phyloP scores from a whole-genome alignment of 2,329 filamentous ascomycete species.

The Ilyonectria sp. region DNA sequence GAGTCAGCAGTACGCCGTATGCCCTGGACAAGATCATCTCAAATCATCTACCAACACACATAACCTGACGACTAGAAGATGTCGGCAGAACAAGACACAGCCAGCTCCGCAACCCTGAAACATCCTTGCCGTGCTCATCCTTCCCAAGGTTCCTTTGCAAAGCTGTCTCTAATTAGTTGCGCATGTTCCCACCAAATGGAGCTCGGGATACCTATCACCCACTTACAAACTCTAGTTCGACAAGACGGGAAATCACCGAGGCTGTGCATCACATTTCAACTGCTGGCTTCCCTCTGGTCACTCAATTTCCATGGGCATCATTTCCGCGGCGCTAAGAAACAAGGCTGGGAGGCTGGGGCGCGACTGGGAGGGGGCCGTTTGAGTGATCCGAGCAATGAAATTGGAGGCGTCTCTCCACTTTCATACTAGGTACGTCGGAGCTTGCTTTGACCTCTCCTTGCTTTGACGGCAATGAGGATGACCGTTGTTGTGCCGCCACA shows the following conservation, averaged over 20 bases:
- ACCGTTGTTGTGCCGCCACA: slow-evolving; percentile 1
- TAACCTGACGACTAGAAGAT: not conserved
- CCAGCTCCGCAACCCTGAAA: not conserved
- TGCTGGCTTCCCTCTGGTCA: slow-evolving; percentile 12
- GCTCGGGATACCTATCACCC: not conserved
- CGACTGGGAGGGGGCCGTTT: not conserved
- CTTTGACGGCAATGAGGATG: slow-evolving; percentile 21
- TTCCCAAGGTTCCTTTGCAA: slow-evolving; percentile 4
- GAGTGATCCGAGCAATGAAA: slow-evolving; percentile 4
- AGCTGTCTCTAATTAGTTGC: not conserved
- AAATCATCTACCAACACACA: not conserved
- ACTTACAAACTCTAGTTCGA: slow-evolving; percentile 9
- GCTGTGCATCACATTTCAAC: slow-evolving; percentile 22
- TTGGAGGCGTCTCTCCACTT: slow-evolving; percentile 18
- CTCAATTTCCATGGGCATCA: slow-evolving; percentile 20
- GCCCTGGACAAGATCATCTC: not conserved
- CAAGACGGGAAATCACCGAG: slow-evolving; percentile 28
- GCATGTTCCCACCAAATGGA: not conserved
- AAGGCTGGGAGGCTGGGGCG: slow-evolving; percentile 2
- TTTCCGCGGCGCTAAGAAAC: slow-evolving; percentile 7
- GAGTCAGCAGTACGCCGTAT: not conserved
- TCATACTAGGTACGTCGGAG: slow-evolving; percentile 5
- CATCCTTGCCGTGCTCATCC: slow-evolving; percentile 1
- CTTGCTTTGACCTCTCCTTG: slow-evolving; percentile 21
- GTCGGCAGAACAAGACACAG: not conserved